phyloP scores from a whole-genome alignment of 805 yeast species.

The Cyberlindnera bimundalis region DNA sequence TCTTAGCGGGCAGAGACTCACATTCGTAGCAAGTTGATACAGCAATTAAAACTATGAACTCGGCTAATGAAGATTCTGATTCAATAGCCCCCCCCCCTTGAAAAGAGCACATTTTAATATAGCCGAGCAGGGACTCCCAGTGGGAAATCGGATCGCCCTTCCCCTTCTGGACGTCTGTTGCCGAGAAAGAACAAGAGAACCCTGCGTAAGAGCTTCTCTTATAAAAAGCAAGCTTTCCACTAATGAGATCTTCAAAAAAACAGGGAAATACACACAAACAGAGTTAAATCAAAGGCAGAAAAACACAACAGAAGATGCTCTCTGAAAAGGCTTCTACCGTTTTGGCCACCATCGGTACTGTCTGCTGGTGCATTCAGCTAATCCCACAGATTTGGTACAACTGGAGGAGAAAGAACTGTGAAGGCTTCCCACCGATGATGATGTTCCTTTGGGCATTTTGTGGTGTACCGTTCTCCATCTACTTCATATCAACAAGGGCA shows the following conservation, averaged over 20 bases:
- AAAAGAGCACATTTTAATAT: too few relatives aligned
- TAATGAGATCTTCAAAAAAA: neutral
- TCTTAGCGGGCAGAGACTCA: neutral
- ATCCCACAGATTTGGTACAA: constrained; percentile 82
- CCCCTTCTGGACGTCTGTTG: neutral
- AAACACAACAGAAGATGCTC: constrained; percentile 24
- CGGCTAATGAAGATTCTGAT: too few relatives aligned
- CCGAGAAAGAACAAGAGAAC: too few relatives aligned
- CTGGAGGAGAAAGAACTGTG: constrained; percentile 71
- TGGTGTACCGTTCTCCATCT: constrained; percentile 83
- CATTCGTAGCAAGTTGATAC: too few relatives aligned
- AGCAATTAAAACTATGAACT: too few relatives aligned
- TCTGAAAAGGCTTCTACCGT: constrained; percentile 57
- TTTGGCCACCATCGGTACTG: constrained; percentile 84
- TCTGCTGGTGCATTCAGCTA: constrained; percentile 89
- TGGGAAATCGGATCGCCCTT: neutral
- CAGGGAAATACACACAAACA: neutral
- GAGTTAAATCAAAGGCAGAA: too few relatives aligned
- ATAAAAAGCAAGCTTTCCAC: too few relatives aligned
- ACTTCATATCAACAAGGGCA: constrained; percentile 69
- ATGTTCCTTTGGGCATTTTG: constrained; percentile 75
- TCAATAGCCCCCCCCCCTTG: too few relatives aligned
- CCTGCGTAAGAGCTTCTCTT: too few relatives aligned
- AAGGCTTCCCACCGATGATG: constrained; percentile 88
- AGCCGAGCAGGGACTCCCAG: neutral